A percentile compares a stretch with the other conserved stretches of the same genome.
Evolutionary conservation across 441 rosid species (phyloP).

Genomic region (Bruguiera hainesii): DNA sequence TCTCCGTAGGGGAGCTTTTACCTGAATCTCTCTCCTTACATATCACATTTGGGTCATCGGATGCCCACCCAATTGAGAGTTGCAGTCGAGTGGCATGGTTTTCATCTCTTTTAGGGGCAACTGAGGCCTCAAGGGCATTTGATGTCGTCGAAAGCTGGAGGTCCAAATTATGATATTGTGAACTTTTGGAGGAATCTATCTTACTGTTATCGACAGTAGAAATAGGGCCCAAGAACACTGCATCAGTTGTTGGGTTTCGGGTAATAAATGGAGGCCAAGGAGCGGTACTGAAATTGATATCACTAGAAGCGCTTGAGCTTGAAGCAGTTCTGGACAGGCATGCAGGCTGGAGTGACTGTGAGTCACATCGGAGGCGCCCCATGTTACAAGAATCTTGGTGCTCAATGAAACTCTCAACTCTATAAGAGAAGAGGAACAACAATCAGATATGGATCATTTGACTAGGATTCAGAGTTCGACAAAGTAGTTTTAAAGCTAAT

Average conservation of each 20-base stretch:
- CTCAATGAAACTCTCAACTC: constrained; percentile 93
- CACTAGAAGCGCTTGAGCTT: constrained; percentile 53
- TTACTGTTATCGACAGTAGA: not conserved
- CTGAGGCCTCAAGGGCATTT: constrained; percentile 20
- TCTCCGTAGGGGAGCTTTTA: constrained; percentile 16
- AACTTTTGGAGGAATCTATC: constrained; percentile 11
- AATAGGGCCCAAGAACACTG: constrained; percentile 32
- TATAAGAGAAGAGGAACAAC: constrained; percentile 15
- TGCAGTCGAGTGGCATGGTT: constrained; percentile 42
- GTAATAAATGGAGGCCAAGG: constrained; percentile 35
- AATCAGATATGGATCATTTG: not conserved
- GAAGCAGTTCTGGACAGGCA: constrained; percentile 56
- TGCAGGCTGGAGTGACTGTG: constrained; percentile 34
- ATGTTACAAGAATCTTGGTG: constrained; percentile 76
- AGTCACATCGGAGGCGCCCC: constrained; percentile 44
- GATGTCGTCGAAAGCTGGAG: constrained; percentile 47
- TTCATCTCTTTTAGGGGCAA: constrained; percentile 30
- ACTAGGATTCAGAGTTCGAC: not conserved
- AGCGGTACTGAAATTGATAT: constrained; percentile 42
- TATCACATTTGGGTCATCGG: constrained; percentile 30
- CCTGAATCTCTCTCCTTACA: constrained; percentile 11
- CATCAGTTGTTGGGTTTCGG: constrained; percentile 26
- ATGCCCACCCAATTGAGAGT: constrained; percentile 45
- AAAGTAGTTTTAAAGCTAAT: not conserved
- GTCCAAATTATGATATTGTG: constrained; percentile 39